Conservation (phyloP, 805 yeast genomes). For the Priceomyces castillae region DNA sequence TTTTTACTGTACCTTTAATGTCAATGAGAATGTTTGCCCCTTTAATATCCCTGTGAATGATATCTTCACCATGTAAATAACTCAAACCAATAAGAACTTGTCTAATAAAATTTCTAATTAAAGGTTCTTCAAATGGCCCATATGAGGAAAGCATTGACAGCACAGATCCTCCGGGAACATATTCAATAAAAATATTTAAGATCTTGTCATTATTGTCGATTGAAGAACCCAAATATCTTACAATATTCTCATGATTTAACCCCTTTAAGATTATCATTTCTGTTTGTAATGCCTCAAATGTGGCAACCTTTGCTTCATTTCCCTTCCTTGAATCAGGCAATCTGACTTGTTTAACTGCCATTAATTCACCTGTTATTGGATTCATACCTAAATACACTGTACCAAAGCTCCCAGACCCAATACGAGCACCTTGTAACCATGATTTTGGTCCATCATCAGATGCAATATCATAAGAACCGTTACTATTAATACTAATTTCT, state of each 20-base stretch:
- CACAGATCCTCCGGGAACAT: constrained; percentile 57
- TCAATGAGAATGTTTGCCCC: constrained; percentile 86
- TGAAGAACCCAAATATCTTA: constrained; percentile 85
- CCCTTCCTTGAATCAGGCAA: constrained; percentile 46
- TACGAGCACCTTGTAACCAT: constrained; percentile 91
- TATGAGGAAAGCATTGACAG: constrained; percentile 68
- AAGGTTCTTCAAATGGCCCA: constrained; percentile 78
- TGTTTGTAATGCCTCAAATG: constrained; percentile 78
- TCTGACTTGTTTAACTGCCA: constrained; percentile 96
- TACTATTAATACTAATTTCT: constrained; percentile 3
- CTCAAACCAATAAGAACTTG: constrained; percentile 75
- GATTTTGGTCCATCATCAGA: constrained; percentile 51
- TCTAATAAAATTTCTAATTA: constrained; percentile 65
- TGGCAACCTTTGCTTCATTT: constrained; percentile 33
- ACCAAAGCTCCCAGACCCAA: constrained; percentile 95
- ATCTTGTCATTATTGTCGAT: constrained; percentile 53
- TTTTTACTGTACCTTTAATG: constrained; percentile 76
- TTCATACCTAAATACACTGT: constrained; percentile 90
- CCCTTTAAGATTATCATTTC: constrained; percentile 78
- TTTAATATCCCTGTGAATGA: constrained; percentile 83
- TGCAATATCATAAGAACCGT: constrained; percentile 2
- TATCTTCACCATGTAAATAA: constrained; percentile 70
- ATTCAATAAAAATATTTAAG: constrained; percentile 71
- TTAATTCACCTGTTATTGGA: constrained; percentile 86
- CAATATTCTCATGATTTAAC: constrained; percentile 87